Base-by-base conservation (phyloP, 306 rosid species). In the Lathyrus tuberosus region DNA sequence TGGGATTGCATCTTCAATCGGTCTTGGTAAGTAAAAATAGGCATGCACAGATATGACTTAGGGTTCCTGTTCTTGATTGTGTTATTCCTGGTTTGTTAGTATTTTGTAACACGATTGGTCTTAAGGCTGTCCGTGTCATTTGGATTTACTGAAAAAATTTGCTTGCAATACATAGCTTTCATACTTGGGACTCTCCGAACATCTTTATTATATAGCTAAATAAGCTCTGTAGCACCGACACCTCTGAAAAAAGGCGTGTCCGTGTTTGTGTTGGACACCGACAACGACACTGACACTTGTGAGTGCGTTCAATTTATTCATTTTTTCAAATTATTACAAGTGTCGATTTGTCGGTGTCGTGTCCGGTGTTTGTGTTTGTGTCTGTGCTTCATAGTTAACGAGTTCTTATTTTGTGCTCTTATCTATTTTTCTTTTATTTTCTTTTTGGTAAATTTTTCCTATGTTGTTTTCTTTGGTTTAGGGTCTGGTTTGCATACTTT, bases 401-500 rank as follows among this genome's bases (percentile, higher is more conserved):
- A 40, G 17, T 47, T 67, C 59, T 31, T 10, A 48, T 42, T 65
- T 46, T 66, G 44, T 46, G 59, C 40, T 66, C 43, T 46, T 26
- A 43, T 28, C 53, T 40, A 24, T 49, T 15, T 15, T 48, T 16
- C 61, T 76, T 70, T 8, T n/a, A 17, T 40, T 65, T 46, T 26
- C 26, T 44, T 65, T 65, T 65, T 61, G 64, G 26, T 76, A 57
- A 81, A 10, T 3, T 52, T 43, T 61, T 44, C 52, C 77, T 42
- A 41, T 68, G 13, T 41, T 43, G 12, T 43, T 60, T 67, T 38
- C 60, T 65, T 85, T 71, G 75, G 47, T 69, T 79, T 89, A 95
- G 99, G 99, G 62, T 91, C 99, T 82, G 99, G 99, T 72, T 83
- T 95, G 91, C 99, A 95, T 79, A 95, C 99, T 16, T 95, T 95